Conservation (phyloP, 202 grass and related monocot genomes). For the Carex arenaria region DNA sequence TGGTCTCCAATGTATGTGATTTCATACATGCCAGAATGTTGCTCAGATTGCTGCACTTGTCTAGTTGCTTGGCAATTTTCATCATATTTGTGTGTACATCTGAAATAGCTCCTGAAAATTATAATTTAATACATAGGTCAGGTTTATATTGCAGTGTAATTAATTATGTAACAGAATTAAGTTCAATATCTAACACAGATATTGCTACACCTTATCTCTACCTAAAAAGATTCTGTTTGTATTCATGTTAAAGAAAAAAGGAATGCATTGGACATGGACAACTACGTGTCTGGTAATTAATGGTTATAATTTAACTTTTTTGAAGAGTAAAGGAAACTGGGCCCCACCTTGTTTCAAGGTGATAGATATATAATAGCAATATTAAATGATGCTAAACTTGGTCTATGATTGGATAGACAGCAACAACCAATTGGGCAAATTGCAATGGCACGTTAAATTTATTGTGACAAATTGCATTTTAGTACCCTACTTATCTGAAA, state of each 20-base stretch:
- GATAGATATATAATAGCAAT: not conserved
- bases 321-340: not conserved
- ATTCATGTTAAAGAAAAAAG: not conserved
- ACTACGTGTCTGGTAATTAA: not conserved
- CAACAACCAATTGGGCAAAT: slow-evolving; percentile 11
- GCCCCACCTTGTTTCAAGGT: not conserved
- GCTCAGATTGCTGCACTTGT: slow-evolving; percentile 29
- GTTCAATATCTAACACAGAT: not conserved
- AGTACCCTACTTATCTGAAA: not conserved
- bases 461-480: not conserved
- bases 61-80: slow-evolving; percentile 32
- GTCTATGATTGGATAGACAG: not conserved
- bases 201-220: not conserved
- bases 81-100: slow-evolving; percentile 46
- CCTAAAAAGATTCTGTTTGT: not conserved
- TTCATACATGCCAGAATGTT: slow-evolving; percentile 3
- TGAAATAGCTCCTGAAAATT: slow-evolving; percentile 35
- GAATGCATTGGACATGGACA: not conserved
- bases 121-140: not conserved
- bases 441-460: not conserved
- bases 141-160: too few relatives aligned
- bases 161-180: too few relatives aligned
- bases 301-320: not conserved
- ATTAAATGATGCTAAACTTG: not conserved
- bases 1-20: slow-evolving; percentile 37